phyloP scores from a whole-genome alignment of 2,329 filamentous ascomycete species.

The Botryotinia calthae region DNA sequence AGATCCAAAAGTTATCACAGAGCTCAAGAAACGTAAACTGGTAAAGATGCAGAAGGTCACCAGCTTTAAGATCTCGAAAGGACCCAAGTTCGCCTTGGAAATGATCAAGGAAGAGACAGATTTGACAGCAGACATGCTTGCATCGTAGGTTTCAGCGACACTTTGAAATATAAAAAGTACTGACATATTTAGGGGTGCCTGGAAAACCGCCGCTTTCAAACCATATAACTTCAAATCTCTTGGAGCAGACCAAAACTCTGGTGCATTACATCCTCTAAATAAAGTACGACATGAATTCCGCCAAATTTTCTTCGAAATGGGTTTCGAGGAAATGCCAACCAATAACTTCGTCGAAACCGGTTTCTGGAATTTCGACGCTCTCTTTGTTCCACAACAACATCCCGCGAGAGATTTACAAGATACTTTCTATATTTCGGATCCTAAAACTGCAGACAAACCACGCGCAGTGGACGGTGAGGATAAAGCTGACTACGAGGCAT shows the following conservation, averaged over 20 bases:
- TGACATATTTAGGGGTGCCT: constrained; percentile 59
- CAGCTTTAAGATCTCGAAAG: constrained; percentile 80
- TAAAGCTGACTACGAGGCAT: constrained; percentile 71
- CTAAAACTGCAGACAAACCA: constrained; percentile 69
- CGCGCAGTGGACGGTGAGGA: constrained; percentile 54
- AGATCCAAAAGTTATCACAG: constrained; percentile 73
- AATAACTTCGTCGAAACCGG: constrained; percentile 91
- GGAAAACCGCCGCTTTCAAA: constrained; percentile 91
- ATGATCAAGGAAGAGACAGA: constrained; percentile 94
- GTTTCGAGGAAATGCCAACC: constrained; percentile 97
- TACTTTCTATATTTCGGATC: constrained; percentile 97
- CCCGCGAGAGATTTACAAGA: constrained; percentile 96
- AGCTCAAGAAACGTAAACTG: constrained; percentile 90
- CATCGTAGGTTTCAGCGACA: constrained; percentile 45
- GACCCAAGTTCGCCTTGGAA: constrained; percentile 81
- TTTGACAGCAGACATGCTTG: constrained; percentile 88
- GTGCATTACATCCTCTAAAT: constrained; percentile 70
- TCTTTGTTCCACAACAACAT: constrained; percentile 97
- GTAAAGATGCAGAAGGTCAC: constrained; percentile 81
- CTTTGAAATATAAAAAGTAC: constrained; percentile 22
- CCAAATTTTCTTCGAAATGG: constrained; percentile 99
- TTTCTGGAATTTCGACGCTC: constrained; percentile 98
- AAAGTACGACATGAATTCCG: constrained; percentile 96
- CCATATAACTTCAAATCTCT: constrained; percentile 73
- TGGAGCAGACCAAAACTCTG: constrained; percentile 59